phyloP scores from a whole-genome alignment of 2,329 filamentous ascomycete genomes.

The Fusarium sp. region DNA sequence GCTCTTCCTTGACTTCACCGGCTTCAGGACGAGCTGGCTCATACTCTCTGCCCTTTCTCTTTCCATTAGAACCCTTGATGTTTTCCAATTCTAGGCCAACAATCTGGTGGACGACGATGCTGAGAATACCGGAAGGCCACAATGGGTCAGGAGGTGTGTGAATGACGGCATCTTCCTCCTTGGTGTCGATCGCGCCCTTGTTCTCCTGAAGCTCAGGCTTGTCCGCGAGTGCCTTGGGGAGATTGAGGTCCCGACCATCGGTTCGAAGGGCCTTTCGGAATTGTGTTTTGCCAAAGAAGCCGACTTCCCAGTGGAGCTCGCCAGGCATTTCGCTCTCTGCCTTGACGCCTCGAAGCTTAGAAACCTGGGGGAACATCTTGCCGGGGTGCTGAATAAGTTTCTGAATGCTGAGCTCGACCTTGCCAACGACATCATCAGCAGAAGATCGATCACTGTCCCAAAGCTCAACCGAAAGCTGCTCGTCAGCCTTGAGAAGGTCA shows the following conservation, averaged over 20 bases:
- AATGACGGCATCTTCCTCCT: conserved; percentile 82
- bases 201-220: conserved; percentile 85
- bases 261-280: conserved; percentile 86
- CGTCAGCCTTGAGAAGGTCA: conserved; percentile 91
- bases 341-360: conserved; percentile 83
- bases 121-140: conserved; percentile 91
- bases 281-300: conserved; percentile 91
- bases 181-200: conserved; percentile 75
- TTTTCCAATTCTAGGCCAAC: conserved; percentile 94
- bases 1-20: conserved; percentile 87
- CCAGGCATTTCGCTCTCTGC: conserved; percentile 90
- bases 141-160: conserved; percentile 95
- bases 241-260: conserved; percentile 81
- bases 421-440: conserved; percentile 94
- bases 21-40: conserved; percentile 84
- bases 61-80: conserved; percentile 84
- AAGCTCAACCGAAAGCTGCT: conserved; percentile 90
- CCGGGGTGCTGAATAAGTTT: conserved; percentile 93
- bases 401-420: conserved; percentile 91
- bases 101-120: conserved; percentile 90
- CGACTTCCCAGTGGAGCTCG: conserved; percentile 94
- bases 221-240: conserved; percentile 78
- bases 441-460: conserved; percentile 96
- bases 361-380: conserved; percentile 90
- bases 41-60: conserved; percentile 84